Base-by-base conservation (phyloP, 371 early-diverging fungal genomes). In the Mucor velutinosus region DNA sequence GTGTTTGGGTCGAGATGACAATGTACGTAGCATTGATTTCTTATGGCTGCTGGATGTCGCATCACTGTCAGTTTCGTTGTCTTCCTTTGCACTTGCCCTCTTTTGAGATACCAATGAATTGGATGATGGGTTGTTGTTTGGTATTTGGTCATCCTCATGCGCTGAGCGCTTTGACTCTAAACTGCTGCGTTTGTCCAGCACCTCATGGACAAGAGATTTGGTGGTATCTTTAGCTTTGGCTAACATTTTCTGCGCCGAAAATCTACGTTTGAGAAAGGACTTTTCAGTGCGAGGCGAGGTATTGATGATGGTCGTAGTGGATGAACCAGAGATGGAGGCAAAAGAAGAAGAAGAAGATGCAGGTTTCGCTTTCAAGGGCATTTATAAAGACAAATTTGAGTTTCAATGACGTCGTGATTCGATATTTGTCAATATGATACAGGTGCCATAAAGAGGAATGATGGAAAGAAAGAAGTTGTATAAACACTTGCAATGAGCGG, bases 151-250 rank as follows among this genome's bases (percentile, higher is more conserved):
- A 11, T 37, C 37, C 39, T 37, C 59, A 23, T n/a, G 14, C 5
- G 37, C 11, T 37, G 59, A 30, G 12, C 58, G 62, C 17, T 69
- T 66, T 1, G 66, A 49, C 3, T 73, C 69, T 19, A 66, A 45
- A 30, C 70, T 69, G 35, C 53, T 41, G 1, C 70, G 62, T 49
- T 60, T 67, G 10, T 58, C 62, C 12, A 64, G 32, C 35, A 58
- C 69, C 2, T 68, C 65, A 23, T 72, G 61, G 17, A 69, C 69
- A 32, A 63, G 39, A 21, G 66, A 55, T 41, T 56, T 59, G 12
- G 66, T 63, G 4, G 67, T 59, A 59, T 71, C 71, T 59, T 71
- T 71, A 8, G 67, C 71, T 71, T 63, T 71, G 3, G 51, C 37
- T 19, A 71, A 49, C 63, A 71, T 71, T 59, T 58, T 63, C 12